phyloP scores from a whole-genome alignment of 106 monocot species.

The Platanthera guangdongensis region DNA sequence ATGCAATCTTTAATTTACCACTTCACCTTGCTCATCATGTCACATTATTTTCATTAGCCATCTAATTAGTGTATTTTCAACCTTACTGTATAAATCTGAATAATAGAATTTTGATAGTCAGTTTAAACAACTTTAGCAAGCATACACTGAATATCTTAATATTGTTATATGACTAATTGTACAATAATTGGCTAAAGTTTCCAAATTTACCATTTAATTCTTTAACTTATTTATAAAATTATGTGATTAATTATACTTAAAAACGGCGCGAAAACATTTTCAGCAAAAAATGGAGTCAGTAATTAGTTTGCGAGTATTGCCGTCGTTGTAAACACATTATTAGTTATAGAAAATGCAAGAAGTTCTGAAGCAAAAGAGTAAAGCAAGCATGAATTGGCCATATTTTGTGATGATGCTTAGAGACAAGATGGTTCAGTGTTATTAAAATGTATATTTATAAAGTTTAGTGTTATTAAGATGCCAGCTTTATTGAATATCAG shows the following conservation, averaged over 20 bases:
- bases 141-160: too few species aligned
- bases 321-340: not conserved
- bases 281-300: not conserved
- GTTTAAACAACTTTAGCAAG: too few species aligned
- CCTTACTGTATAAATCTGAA: not conserved
- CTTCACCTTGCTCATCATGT: not conserved
- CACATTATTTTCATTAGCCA: not conserved
- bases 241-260: too few species aligned
- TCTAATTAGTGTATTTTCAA: not conserved
- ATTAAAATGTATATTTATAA: too few species aligned
- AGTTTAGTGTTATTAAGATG: too few species aligned
- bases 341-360: not conserved
- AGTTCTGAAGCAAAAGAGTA: not conserved
- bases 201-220: too few species aligned
- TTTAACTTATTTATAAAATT: too few species aligned
- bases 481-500: too few species aligned
- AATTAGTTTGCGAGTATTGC: not conserved
- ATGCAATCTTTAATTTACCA: not conserved
- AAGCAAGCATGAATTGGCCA: not conserved
- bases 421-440: too few species aligned
- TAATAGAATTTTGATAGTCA: not conserved
- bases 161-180: too few species aligned
- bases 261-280: too few species aligned
- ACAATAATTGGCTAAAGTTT: too few species aligned
- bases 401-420: not conserved